Conservation (phyloP, 176 grass and related monocot genomes). For the Alopecurus myosuroides region DNA sequence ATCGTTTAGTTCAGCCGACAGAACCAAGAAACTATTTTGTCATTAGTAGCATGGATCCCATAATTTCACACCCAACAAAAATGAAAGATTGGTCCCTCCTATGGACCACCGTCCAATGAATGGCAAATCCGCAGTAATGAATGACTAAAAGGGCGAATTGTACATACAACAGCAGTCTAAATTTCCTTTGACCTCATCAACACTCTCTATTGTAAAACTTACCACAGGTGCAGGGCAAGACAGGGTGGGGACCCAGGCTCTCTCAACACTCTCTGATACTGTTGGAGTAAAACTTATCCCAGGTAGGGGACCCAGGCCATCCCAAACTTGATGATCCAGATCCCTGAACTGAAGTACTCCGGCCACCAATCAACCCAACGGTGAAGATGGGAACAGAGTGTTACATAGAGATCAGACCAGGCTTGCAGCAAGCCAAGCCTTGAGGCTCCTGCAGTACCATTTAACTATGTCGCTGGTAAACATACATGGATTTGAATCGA, state of each 20-base stretch:
- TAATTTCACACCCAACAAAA: background rate
- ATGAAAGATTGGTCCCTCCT: background rate
- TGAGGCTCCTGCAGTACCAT: constrained; percentile 6
- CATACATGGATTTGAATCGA: constrained; percentile 15
- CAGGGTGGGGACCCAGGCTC: background rate
- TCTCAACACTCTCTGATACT: background rate
- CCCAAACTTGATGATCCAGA: constrained; percentile 17
- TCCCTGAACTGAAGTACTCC: constrained; percentile 23
- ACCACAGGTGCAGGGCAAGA: background rate
- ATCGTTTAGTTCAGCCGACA: background rate
- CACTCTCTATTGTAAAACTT: constrained; percentile 28
- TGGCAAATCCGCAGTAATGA: constrained; percentile 26
- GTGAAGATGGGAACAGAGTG: constrained; percentile 13
- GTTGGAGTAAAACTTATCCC: constrained; percentile 28
- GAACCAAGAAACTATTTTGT: constrained; percentile 15
- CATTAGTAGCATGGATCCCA: constrained; percentile 17
- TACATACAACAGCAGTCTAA: constrained; percentile 21
- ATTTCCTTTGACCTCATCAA: constrained; percentile 11
- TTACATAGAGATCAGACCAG: constrained; percentile 22
- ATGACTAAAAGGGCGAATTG: constrained; percentile 29
- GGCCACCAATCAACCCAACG: constrained; percentile 1
- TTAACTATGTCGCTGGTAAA: constrained; percentile 5
- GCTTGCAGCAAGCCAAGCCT: constrained; percentile 19
- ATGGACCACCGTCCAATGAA: constrained; percentile 30
- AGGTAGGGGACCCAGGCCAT: background rate